Evolutionary conservation across 2,329 filamentous ascomycete species (phyloP).

Genomic region (Plectosphaerella plurivora): DNA sequence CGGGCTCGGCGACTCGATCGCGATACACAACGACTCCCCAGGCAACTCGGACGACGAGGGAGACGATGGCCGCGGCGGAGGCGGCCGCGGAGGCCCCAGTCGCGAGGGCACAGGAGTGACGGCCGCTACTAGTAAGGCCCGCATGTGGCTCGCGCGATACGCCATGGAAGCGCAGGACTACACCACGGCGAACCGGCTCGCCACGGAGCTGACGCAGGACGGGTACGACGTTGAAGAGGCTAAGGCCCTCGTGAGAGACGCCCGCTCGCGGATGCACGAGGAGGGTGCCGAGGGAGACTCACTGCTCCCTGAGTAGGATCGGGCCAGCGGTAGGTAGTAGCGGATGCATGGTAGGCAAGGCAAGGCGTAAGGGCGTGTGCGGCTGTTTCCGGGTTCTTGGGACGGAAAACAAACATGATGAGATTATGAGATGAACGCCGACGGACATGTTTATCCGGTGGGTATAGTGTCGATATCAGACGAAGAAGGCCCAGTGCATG

Average conservation of each 20-base stretch:
- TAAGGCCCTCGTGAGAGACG: conserved; percentile 85
- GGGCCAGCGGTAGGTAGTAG: background rate
- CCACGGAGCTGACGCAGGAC: conserved; percentile 90
- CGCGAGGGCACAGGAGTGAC: conserved; percentile 76
- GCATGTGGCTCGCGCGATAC: conserved; percentile 87
- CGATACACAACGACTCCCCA: conserved; percentile 52
- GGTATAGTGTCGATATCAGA: background rate
- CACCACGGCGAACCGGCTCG: conserved; percentile 70
- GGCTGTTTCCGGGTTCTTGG: too few species aligned
- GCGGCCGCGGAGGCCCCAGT: conserved; percentile 4
- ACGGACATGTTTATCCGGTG: background rate
- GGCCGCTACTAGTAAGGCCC: conserved; percentile 82
- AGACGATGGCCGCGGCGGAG: conserved; percentile 20
- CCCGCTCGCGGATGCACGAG: conserved; percentile 70
- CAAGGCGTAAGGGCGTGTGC: too few species aligned
- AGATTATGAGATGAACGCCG: background rate
- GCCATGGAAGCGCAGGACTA: conserved; percentile 75
- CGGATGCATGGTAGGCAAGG: background rate
- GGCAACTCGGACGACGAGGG: conserved; percentile 27
- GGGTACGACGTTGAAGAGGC: conserved; percentile 96
- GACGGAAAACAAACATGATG: background rate
- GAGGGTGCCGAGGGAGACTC: conserved; percentile 14
- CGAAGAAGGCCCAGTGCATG: too few species aligned
- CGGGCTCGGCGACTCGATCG: conserved; percentile 43
- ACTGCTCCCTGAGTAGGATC: background rate